Base-by-base conservation (phyloP, 2,329 filamentous ascomycete genomes). In the Xylaria hypoxylon region DNA sequence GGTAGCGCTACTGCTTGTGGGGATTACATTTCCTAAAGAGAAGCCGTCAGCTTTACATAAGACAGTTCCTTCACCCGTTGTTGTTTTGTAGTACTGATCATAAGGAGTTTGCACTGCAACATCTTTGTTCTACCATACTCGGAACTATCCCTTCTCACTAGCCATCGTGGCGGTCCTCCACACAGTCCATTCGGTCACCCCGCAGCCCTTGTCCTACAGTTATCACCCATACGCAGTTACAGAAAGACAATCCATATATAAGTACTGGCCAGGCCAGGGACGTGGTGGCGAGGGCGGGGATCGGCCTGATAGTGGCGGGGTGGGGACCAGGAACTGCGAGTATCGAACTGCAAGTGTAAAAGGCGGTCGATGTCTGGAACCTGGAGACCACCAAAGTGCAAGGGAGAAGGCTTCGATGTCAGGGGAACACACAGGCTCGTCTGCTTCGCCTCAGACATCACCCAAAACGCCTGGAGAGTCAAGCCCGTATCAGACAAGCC, bases 341-440 rank as follows among this genome's bases (percentile, higher is more conserved):
- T 71, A 68, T 69, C 71, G 69, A 67, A 53, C 70, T 65, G 64
- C 64, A 64, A 70, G 68, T 72, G 68, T 68, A 66, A 72, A 73
- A 71, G 71, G 76, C 72, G 77, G 82, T 87, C 87, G 83, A 89
- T 89, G 87, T 85, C 79, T 82, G 79, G 82, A 81, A 81, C 81
- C 79, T 80, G 79, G 79, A 79, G 82, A 80, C 80, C 79, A 80
- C 77, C 80, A 79, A 79, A 78, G 80, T 78, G 81, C 79, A 83
- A 85, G 86, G 83, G 85, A 86, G 80, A 83, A 83, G 84, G 81
- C 81, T 82, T 85, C 86, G 82, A 90, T 90, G 88, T 89, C 87
- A 82, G 85, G 83, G 81, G 84, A 82, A 75, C 79, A 83, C 83
- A 82, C 81, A 79, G 81, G 85, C 85, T 83, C 80, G 78, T 83